Evolutionary conservation across 78 protist species (phyloP).

Genomic region (Reticulomyxa filosa): DNA sequence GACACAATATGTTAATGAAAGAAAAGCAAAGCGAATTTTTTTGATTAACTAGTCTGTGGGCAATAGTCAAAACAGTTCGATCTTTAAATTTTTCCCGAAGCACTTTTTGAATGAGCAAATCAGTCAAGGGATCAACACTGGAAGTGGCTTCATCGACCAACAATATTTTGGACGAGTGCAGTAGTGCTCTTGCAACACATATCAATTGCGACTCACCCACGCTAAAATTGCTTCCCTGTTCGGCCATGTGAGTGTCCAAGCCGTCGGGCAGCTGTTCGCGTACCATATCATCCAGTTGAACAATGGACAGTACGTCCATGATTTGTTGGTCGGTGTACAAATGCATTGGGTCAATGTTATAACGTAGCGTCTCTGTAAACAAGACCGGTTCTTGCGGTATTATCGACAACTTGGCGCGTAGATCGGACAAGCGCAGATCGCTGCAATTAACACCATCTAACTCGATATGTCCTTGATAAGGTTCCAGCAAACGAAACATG

Average conservation of each 20-base stretch:
- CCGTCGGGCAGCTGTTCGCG: neutral
- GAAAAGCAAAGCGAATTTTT: no score
- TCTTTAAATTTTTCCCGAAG: neutral
- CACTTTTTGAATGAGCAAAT: neutral
- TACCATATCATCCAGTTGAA: neutral
- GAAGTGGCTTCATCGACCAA: neutral
- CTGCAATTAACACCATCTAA: constrained; percentile 8
- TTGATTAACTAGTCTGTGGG: neutral
- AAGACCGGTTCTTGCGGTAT: constrained; percentile 74
- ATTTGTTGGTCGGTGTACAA: neutral
- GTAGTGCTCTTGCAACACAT: constrained; percentile 66
- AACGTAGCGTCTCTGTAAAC: constrained; percentile 53
- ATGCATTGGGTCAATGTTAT: constrained; percentile 53
- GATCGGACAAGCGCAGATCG: neutral
- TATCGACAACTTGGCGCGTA: constrained; percentile 36
- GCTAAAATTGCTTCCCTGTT: constrained; percentile 47
- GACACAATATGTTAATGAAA: no score
- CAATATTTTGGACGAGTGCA: constrained; percentile 9
- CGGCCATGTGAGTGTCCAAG: neutral
- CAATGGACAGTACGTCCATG: neutral
- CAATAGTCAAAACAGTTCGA: neutral
- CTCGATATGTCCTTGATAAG: neutral
- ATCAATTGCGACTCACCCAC: constrained; percentile 78
- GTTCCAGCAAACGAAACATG: constrained; percentile 21
- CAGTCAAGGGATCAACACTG: neutral